Evolutionary conservation across 305 asterid species (phyloP), one percentile per base, ranked within the genome.

Genomic region (Rubia occidens): DNA sequence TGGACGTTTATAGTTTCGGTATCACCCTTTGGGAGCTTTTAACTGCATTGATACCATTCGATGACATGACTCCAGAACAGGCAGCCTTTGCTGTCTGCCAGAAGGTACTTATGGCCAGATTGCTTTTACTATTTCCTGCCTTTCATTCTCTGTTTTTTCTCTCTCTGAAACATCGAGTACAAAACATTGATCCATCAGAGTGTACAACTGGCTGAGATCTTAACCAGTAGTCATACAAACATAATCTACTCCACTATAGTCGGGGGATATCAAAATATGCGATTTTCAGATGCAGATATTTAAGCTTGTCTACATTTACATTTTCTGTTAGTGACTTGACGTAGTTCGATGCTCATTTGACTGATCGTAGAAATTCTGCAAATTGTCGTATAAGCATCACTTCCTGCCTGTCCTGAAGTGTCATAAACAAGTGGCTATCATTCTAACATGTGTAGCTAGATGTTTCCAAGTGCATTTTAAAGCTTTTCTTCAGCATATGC

Each of bases 11-110:
- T 72, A 90, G 98, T 72, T 93, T 87, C 10, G 97, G 94, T 58
- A 87, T 93, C 26, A 95, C 89, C 51, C 26, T 90, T 73, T 93
- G 98, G 98, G 98, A 93, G 84, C 96, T 93, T 63, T 76, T 93
- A 32, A 93, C 98, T 21, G 91, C 98, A 0, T 81, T 93, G 89
- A 87, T 83, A 10, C 98, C 98, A 17, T 93, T 93, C n/a, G 96
- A 87, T 32, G 86, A 87, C 82, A 85, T 93, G 95, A 93, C 96
- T 20, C 96, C 98, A 0, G 98, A 93, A 74, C 98, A 93, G 80
- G 98, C 98, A 0, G 98, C 98, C 0, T 93, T 90, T 83, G 98
- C 98, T 13, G 98, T 93, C 56, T 93, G 97, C 88, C 95, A 93
- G 66, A 93, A 93, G 98, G 98, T 93, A 88, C 64, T 20, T 32